phyloP scores from a whole-genome alignment of 176 grass and related monocot genomes.

The Lolium perenne region DNA sequence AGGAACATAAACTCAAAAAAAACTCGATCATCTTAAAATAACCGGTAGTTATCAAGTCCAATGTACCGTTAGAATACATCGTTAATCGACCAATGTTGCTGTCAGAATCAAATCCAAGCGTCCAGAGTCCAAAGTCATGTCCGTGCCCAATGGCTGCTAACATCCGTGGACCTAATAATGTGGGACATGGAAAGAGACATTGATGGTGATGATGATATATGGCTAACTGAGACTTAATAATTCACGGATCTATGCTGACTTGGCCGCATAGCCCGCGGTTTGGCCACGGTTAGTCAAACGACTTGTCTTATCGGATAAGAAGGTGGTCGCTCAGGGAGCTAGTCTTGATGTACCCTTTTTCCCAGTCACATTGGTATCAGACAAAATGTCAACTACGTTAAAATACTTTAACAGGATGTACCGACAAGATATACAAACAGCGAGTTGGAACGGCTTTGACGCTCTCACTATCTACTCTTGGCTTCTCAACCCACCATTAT shows the following conservation, averaged over 20 bases:
- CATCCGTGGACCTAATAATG: slow-evolving; percentile 38
- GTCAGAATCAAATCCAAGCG: background rate
- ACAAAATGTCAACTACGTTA: no score
- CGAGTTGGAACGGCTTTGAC: no score
- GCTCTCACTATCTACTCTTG: no score
- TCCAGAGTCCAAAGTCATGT: background rate
- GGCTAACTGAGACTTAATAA: background rate
- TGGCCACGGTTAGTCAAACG: background rate
- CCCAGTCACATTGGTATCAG: no score
- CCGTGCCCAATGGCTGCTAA: slow-evolving; percentile 16
- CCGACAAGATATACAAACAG: no score
- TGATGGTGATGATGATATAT: no score
- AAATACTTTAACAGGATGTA: no score
- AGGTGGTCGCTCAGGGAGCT: no score
- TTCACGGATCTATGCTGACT: background rate
- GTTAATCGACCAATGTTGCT: background rate
- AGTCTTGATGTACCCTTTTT: no score
- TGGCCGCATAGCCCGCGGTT: background rate
- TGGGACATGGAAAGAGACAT: background rate
- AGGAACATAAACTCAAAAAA: background rate
- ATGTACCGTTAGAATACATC: background rate
- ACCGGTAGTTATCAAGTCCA: no score
- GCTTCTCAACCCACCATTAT: no score
- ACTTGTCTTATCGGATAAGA: background rate
- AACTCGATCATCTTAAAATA: no score